These are phyloP conservation scores for Cordyceps cicadae DNA, from an alignment of 2,329 filamentous ascomycete species.

Conservation along the genomic window DNA sequence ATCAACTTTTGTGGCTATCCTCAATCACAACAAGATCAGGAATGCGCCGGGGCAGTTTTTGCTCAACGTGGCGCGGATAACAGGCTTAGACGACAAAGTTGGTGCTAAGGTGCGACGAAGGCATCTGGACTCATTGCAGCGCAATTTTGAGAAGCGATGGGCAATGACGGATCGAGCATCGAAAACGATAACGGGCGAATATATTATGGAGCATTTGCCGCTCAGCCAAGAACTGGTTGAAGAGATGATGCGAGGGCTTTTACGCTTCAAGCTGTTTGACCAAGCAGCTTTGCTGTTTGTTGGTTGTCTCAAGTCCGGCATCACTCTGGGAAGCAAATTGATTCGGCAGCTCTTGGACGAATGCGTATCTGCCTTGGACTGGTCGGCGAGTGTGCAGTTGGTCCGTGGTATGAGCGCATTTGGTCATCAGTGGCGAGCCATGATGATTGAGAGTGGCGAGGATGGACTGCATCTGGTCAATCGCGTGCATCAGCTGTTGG, in stretches of 20 bases:
- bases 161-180: constrained; percentile 17
- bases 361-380: constrained; percentile 34
- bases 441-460: constrained; percentile 18
- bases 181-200: constrained; percentile 23
- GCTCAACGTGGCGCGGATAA: constrained; percentile 36
- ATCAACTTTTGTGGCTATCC: constrained; percentile 39
- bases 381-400: constrained; percentile 25
- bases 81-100: constrained; percentile 31
- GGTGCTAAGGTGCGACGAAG: constrained; percentile 33
- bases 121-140: constrained; percentile 19
- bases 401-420: constrained; percentile 22
- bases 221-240: constrained; percentile 34
- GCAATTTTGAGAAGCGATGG: constrained; percentile 17
- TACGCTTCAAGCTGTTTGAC: constrained; percentile 37
- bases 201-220: constrained; percentile 31
- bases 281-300: constrained; percentile 37
- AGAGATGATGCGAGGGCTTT: constrained; percentile 38
- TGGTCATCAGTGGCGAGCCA: constrained; percentile 19
- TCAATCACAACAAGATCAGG: constrained; percentile 41
- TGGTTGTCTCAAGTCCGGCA: constrained; percentile 28
- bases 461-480: constrained; percentile 22
- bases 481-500: constrained; percentile 27
- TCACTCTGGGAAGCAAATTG: constrained; percentile 21
- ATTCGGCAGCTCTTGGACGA: constrained; percentile 33
- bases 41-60: constrained; percentile 36